phyloP scores from a whole-genome alignment of 2,329 filamentous ascomycete species.

The Endothia cerciana region DNA sequence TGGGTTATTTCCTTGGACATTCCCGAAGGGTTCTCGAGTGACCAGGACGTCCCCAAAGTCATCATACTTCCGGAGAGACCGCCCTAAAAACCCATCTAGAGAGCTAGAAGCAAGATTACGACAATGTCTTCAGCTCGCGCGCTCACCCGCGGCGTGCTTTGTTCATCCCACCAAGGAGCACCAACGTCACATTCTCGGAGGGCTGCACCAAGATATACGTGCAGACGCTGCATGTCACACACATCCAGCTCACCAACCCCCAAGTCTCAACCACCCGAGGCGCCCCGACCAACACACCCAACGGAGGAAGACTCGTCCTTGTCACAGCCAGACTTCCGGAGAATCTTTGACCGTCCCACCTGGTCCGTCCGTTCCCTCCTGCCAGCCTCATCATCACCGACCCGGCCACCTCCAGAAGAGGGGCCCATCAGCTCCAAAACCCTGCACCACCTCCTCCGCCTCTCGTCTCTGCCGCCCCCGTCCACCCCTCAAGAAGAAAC shows the following conservation, averaged over 20 bases:
- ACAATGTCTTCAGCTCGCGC: slow-evolving; percentile 16
- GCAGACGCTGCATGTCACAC: slow-evolving; percentile 20
- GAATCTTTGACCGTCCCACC: slow-evolving; percentile 67
- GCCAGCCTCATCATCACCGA: slow-evolving; percentile 39
- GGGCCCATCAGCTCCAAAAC: slow-evolving; percentile 58
- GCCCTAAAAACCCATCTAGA: neutral
- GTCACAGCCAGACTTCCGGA: slow-evolving; percentile 10
- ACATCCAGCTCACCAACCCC: neutral
- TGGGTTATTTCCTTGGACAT: neutral
- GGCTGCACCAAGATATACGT: slow-evolving; percentile 5
- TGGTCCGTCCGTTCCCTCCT: slow-evolving; percentile 85
- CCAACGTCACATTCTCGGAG: neutral
- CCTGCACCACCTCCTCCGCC: slow-evolving; percentile 81
- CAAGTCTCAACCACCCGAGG: neutral
- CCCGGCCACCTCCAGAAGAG: slow-evolving; percentile 36
- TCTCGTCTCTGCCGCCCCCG: slow-evolving; percentile 84
- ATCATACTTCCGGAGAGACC: neutral
- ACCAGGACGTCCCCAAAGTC: neutral
- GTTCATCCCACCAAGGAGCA: neutral
- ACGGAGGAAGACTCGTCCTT: neutral
- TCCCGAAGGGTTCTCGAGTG: neutral
- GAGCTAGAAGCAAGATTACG: neutral
- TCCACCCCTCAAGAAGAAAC: slow-evolving; percentile 63
- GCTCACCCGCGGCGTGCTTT: slow-evolving; percentile 6
- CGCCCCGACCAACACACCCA: neutral